Percentiles rank a stretch among this genome's conserved stretches.
These are phyloP conservation scores for Globisporangium radiosum DNA, from an alignment of 352 stramenopile genomes.

Conservation along the genomic window DNA sequence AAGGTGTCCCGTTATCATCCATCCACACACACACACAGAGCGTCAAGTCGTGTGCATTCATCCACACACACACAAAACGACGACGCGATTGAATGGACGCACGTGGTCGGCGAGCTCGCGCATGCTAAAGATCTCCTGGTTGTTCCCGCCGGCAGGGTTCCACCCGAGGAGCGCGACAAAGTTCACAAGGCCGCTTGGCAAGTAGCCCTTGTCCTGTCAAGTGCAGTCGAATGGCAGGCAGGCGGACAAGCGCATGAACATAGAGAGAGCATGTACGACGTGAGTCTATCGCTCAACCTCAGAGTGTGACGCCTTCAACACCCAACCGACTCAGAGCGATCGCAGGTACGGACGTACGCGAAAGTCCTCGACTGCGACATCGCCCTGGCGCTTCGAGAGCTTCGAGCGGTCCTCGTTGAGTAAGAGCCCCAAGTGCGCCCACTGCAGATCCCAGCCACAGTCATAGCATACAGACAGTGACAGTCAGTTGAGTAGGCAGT, in stretches of 20 bases:
- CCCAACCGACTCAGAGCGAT: too few species aligned
- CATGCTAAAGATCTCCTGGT: conserved; percentile 96
- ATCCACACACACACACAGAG: not conserved
- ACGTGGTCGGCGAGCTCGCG: conserved; percentile 84
- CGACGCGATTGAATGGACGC: not conserved
- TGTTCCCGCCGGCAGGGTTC: conserved; percentile 93
- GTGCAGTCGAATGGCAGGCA: not conserved
- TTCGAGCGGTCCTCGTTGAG: conserved; percentile 97
- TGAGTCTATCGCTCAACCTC: too few species aligned
- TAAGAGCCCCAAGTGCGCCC: conserved; percentile 90
- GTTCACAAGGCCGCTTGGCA: conserved; percentile 95
- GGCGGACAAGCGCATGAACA: too few species aligned
- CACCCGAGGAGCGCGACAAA: conserved; percentile 97
- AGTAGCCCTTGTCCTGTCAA: conserved; percentile 89
- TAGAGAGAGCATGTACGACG: not conserved
- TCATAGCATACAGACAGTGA: too few species aligned
- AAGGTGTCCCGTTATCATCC: not conserved
- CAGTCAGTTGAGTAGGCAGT: not conserved
- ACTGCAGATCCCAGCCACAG: conserved; percentile 29
- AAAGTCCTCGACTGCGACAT: conserved; percentile 96
- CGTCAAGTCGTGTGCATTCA: too few species aligned
- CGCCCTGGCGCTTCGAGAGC: conserved; percentile 97
- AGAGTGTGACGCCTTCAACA: too few species aligned
- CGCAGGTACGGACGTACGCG: conserved; percentile 34
- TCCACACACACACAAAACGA: not conserved